These are phyloP conservation scores for Arthrobotrys musiformis DNA, from an alignment of 2,329 filamentous ascomycete species.

Conservation along the genomic window DNA sequence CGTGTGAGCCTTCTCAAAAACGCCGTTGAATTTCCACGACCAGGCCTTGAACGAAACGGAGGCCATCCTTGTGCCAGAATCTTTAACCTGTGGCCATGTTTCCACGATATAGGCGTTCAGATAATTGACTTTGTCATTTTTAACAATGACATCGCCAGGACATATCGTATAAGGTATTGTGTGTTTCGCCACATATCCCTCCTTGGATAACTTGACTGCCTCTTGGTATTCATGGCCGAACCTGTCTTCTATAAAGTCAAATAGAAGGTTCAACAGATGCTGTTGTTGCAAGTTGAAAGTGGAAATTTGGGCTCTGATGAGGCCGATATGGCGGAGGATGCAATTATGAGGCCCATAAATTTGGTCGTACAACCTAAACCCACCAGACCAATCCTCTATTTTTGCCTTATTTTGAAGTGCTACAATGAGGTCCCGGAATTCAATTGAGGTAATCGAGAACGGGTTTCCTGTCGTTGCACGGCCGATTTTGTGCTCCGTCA, in stretches of 20 bases:
- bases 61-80: background rate
- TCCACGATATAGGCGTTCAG: background rate
- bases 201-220: background rate
- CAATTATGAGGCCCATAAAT: background rate
- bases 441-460: background rate
- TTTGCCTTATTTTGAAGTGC: background rate
- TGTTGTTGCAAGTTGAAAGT: background rate
- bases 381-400: background rate
- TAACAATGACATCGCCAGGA: background rate
- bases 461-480: background rate
- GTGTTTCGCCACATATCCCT: background rate
- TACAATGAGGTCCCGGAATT: background rate
- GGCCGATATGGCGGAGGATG: background rate
- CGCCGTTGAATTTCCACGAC: background rate
- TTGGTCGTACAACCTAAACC: background rate
- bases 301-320: background rate
- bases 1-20: background rate
- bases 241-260: background rate
- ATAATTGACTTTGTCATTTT: background rate
- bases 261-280: background rate
- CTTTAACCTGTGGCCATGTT: background rate
- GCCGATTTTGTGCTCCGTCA: background rate
- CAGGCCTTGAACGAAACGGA: background rate
- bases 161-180: background rate
- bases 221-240: background rate